Evolutionary conservation across 495 filamentous ascomycete genomes (phyloP).

Genomic region (Lepidopterella palustris): DNA sequence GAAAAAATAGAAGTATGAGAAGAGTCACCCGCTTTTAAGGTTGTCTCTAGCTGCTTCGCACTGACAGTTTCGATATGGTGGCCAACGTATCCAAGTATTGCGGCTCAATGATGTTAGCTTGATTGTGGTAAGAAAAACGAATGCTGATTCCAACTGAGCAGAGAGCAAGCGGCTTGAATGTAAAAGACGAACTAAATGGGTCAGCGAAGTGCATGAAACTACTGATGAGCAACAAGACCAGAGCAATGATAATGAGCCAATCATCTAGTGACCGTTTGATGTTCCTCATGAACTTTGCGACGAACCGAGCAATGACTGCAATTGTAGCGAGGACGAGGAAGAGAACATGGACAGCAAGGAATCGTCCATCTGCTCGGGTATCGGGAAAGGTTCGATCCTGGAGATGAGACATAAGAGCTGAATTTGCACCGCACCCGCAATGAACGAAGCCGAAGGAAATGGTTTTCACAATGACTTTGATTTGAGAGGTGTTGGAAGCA

Average conservation of each 20-base stretch:
- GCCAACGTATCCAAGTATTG: not conserved
- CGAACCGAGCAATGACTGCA: slow-evolving; percentile 11
- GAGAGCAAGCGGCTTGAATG: not conserved
- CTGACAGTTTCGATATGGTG: not conserved
- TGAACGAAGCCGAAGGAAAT: too few relatives aligned
- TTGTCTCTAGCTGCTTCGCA: not conserved
- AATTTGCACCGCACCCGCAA: too few relatives aligned
- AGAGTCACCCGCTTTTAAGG: not conserved
- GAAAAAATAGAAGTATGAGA: not conserved
- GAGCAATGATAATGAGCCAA: slow-evolving; percentile 1
- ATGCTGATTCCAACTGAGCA: not conserved
- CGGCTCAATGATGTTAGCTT: not conserved
- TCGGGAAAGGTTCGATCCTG: not conserved
- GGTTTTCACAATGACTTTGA: too few relatives aligned
- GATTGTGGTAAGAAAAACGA: not conserved
- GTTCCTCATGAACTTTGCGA: slow-evolving; percentile 13
- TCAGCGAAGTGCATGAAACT: not conserved
- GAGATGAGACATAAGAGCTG: not conserved
- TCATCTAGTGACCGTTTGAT: slow-evolving; percentile 8
- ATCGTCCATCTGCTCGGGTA: not conserved
- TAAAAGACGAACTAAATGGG: slow-evolving; percentile 4
- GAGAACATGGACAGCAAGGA: not conserved
- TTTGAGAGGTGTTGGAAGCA: too few relatives aligned
- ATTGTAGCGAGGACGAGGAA: slow-evolving; percentile 6
- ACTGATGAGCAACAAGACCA: slow-evolving; percentile 1